Base-by-base conservation (phyloP, 345 rosid genomes). In the Brassica carinata region DNA sequence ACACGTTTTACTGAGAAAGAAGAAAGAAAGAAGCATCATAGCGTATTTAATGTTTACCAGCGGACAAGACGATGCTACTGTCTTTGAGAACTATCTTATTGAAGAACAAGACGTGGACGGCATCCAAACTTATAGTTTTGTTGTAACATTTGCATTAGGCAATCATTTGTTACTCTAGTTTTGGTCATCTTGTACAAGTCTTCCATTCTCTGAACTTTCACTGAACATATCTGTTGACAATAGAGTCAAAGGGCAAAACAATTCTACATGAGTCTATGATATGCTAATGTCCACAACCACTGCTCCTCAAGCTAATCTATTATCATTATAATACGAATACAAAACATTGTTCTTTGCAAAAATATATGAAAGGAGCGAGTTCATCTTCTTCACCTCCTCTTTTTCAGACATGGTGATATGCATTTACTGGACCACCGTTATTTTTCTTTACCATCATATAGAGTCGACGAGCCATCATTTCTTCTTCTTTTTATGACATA, bases 101-200 rank as follows among this genome's bases (percentile, higher is more conserved):
- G 99, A 95, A 87, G 98, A 95, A 76, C 99, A 91, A 76, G 96
- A 89, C 18, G 97, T 93, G 1, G 96, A 93, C 5, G 98, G 26
- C 26, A 23, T 23, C 26, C 26, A 23, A 23, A 23, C 26, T 23
- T 1, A 23, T 23, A 23, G 26, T 23, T 33, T 33, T 33, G 36
- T 33, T 33, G 96, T 33, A 33, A 33, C 6, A 33, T 33, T 6
- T 33, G 36, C 36, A 65, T 53, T 38, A 72, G 14, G 48, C 72
- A 15, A 71, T 8, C 31, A 3, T 48, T 18, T 45, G 70, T 9
- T 30, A n/a, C 17, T 31, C n/a, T 70, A 29, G 5, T 70, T 70
- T 29, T 10, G 61, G 40, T 27, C 7, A 5, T 55, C 11, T n/a
- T 34, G 11, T 65, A 7, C 64, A 19, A 19, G 19, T 13, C 65